Conservation (phyloP, 495 filamentous ascomycete species). For the Talaromyces ruber region DNA sequence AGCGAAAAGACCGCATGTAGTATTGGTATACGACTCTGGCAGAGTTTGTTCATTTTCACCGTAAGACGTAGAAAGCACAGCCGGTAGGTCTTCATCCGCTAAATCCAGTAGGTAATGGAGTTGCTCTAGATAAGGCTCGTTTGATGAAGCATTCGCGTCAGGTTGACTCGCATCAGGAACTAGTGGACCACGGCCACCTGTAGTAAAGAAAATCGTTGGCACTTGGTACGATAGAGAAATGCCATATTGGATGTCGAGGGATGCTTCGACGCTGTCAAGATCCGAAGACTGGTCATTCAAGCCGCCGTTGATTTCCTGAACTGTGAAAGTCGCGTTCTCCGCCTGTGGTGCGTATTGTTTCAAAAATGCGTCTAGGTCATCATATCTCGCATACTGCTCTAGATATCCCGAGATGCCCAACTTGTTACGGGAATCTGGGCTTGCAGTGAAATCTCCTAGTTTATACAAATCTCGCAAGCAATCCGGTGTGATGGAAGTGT, state of each 20-base stretch:
- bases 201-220: constrained; percentile 54
- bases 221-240: constrained; percentile 46
- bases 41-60: constrained; percentile 43
- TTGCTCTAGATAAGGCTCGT: constrained; percentile 81
- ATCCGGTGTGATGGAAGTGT: constrained; percentile 41
- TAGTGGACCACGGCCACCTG: constrained; percentile 52
- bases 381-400: constrained; percentile 54
- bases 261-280: constrained; percentile 48
- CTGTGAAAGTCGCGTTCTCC: constrained; percentile 19
- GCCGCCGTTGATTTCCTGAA: constrained; percentile 6
- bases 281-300: constrained; percentile 34
- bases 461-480: constrained; percentile 56
- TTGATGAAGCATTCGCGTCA: constrained; percentile 37
- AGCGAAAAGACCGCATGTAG: constrained; percentile 64
- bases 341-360: constrained; percentile 40
- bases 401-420: constrained; percentile 65
- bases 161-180: constrained; percentile 43
- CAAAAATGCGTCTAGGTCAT: constrained; percentile 49
- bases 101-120: constrained; percentile 57
- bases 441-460: constrained; percentile 35
- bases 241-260: constrained; percentile 67
- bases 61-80: constrained; percentile 69
- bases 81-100: constrained; percentile 56
- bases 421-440: constrained; percentile 29
- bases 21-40: constrained; percentile 51